Conservation (phyloP, 768 basidiomycete genomes). For the Daedaleopsis nitida region DNA sequence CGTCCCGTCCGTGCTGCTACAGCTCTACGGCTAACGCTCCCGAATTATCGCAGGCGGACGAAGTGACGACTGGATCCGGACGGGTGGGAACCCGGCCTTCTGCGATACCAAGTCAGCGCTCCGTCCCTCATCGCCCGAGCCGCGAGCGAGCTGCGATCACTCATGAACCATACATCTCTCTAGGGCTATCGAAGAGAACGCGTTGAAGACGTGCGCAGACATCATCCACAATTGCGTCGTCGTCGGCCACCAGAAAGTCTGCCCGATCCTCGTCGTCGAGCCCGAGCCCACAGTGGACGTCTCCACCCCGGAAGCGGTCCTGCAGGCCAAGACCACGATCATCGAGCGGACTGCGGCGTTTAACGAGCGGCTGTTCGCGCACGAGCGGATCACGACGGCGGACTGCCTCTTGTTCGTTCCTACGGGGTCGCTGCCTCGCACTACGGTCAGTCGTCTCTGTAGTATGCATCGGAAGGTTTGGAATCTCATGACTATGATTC, state of each 20-base stretch:
- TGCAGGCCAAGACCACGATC: conserved; percentile 27
- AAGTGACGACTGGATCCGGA: conserved; percentile 32
- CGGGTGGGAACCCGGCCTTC: conserved; percentile 23
- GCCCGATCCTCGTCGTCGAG: conserved; percentile 34
- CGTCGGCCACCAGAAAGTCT: conserved; percentile 36
- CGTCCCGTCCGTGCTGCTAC: not conserved
- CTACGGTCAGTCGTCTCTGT: conserved; percentile 8
- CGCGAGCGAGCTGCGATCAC: not conserved
- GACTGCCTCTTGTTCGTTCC: conserved; percentile 28
- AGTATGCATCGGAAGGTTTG: not conserved
- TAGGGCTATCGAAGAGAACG: conserved; percentile 38
- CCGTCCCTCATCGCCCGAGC: not conserved
- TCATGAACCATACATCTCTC: no score
- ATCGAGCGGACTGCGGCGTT: conserved; percentile 28
- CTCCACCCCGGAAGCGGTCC: not conserved
- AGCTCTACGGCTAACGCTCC: not conserved
- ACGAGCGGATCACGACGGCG: conserved; percentile 30
- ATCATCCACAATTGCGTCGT: conserved; percentile 34
- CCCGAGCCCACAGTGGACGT: conserved; percentile 8
- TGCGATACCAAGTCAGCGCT: conserved; percentile 29
- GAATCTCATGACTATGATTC: no score
- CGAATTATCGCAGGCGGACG: conserved; percentile 11
- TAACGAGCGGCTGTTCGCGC: conserved; percentile 27
- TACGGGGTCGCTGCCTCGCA: conserved; percentile 16
- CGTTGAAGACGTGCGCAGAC: conserved; percentile 30